phyloP scores from a whole-genome alignment of 2,329 filamentous ascomycete genomes.

The Didymella keratinophila region DNA sequence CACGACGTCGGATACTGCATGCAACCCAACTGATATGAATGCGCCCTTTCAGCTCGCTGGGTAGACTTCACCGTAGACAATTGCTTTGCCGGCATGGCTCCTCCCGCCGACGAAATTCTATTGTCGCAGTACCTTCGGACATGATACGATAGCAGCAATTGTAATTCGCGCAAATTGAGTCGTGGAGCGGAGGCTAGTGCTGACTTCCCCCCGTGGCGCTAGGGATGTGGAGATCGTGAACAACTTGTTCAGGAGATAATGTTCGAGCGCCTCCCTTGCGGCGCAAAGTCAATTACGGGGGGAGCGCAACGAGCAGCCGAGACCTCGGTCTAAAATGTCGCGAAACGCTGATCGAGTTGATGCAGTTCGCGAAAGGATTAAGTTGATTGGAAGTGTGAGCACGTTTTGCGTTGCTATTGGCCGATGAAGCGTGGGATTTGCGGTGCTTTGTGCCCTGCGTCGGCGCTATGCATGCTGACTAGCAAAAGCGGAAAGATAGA shows the following conservation, averaged over 20 bases:
- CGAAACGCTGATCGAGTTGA: slow-evolving; percentile 15
- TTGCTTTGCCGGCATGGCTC: neutral
- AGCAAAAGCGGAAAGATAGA: slow-evolving; percentile 12
- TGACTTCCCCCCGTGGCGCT: slow-evolving; percentile 44
- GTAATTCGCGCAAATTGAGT: slow-evolving; percentile 30
- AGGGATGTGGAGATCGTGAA: slow-evolving; percentile 22
- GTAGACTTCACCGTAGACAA: neutral
- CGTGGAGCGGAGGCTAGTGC: slow-evolving; percentile 32
- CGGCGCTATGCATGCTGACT: slow-evolving; percentile 2
- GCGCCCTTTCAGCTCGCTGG: neutral
- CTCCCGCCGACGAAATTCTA: neutral
- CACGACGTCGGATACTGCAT: neutral
- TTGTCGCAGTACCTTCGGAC: slow-evolving; percentile 22
- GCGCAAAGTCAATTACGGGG: slow-evolving; percentile 34
- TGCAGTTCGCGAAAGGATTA: neutral
- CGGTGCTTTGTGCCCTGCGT: slow-evolving; percentile 24
- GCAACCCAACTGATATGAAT: neutral
- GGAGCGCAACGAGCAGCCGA: slow-evolving; percentile 33
- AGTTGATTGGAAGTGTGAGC: slow-evolving; percentile 19
- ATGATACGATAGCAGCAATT: slow-evolving; percentile 26
- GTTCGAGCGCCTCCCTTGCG: slow-evolving; percentile 20
- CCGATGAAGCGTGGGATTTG: slow-evolving; percentile 19
- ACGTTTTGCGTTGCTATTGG: slow-evolving; percentile 31
- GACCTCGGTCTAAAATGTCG: slow-evolving; percentile 26
- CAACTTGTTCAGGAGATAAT: slow-evolving; percentile 17